Evolutionary conservation across 1,139 yeast species (phyloP).

Genomic region (Kurtzmaniella natalensis): DNA sequence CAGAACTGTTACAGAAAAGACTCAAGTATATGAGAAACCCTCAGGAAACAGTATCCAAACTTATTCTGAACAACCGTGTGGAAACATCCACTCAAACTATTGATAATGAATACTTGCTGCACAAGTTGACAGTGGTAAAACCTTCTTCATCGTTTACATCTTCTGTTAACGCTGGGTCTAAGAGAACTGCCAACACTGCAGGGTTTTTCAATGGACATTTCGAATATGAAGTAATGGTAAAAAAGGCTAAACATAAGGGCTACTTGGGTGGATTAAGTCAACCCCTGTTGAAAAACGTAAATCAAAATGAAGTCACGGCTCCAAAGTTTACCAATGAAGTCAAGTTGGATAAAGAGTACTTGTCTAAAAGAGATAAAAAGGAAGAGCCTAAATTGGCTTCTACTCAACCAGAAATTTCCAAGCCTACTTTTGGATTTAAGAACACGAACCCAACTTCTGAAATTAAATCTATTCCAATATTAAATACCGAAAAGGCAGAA

Average conservation of each 20-base stretch:
- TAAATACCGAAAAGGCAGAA: too few relatives aligned
- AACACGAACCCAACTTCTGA: too few relatives aligned
- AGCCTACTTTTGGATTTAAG: too few relatives aligned
- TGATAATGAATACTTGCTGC: constrained; percentile 25
- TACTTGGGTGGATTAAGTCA: constrained; percentile 25
- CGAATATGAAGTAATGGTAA: constrained; percentile 27
- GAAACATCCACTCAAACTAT: constrained; percentile 45
- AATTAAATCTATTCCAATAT: too few relatives aligned
- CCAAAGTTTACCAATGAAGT: constrained; percentile 2
- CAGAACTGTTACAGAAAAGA: constrained; percentile 28
- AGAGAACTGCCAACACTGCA: constrained; percentile 13
- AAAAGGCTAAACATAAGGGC: constrained; percentile 19
- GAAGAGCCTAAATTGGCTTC: not conserved
- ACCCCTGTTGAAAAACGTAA: not conserved
- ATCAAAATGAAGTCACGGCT: constrained; percentile 4
- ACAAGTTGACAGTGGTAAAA: constrained; percentile 19
- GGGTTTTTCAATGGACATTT: constrained; percentile 36
- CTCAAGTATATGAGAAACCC: constrained; percentile 41
- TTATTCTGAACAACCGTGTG: constrained; percentile 18
- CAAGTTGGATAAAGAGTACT: not conserved
- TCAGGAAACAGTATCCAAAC: constrained; percentile 27
- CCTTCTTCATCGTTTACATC: not conserved
- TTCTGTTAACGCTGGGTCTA: constrained; percentile 11
- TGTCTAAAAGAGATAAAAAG: not conserved
- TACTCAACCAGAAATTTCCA: too few relatives aligned